phyloP scores from a whole-genome alignment of 805 yeast species.

The Teunomyces funiuensis region DNA sequence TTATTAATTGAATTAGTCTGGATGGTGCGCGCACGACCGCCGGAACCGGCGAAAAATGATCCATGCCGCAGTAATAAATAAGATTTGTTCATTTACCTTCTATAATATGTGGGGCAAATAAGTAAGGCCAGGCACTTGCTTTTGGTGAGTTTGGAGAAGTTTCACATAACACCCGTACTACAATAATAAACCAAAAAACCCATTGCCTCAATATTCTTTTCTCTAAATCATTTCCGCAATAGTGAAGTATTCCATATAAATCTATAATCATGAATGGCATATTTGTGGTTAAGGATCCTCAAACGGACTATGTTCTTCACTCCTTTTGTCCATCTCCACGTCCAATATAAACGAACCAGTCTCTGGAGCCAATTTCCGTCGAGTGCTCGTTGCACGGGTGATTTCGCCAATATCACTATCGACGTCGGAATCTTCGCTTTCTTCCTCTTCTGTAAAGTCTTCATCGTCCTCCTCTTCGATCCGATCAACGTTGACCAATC shows the following conservation, averaged over 20 bases:
- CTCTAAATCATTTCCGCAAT: background rate
- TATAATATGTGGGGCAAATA: no score
- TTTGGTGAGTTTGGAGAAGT: no score
- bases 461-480: slow-evolving; percentile 37
- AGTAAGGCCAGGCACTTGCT: no score
- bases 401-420: slow-evolving; percentile 49
- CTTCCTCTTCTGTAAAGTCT: slow-evolving; percentile 3
- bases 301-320: slow-evolving; percentile 29
- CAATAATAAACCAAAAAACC: no score
- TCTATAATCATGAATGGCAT: no score
- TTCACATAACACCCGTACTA: no score
- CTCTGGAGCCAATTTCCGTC: slow-evolving; percentile 1
- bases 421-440: slow-evolving; percentile 32
- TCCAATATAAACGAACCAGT: slow-evolving; percentile 33
- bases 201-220: background rate
- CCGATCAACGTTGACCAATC: slow-evolving; percentile 56
- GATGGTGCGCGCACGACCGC: no score
- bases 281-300: slow-evolving; percentile 23
- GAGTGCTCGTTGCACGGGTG: slow-evolving; percentile 38
- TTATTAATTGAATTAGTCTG: no score
- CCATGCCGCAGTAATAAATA: no score
- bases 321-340: slow-evolving; percentile 29
- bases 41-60: no score
- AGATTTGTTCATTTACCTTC: no score
- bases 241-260: background rate